Base-by-base conservation (phyloP, 192 early-diverging fungal genomes). In the Entomortierella beljakovae region DNA sequence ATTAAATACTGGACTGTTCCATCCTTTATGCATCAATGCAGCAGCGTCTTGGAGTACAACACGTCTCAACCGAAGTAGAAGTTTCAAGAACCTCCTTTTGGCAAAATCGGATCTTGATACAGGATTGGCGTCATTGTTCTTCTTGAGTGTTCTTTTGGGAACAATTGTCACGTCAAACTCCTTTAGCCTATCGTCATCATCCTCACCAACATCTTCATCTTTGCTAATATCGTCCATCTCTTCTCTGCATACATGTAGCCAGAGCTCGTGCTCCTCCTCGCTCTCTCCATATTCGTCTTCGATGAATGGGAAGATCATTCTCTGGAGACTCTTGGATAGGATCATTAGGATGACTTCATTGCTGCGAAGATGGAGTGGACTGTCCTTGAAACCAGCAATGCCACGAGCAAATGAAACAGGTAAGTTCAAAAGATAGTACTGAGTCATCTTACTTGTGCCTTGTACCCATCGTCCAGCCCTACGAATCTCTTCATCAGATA, bases 251-350 rank as follows among this genome's bases (percentile, higher is more conserved):
- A 13, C 37, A 6, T 13, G 37, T 40, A 40, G n/a, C n/a, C n/a
- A n/a, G n/a, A n/a, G n/a, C n/a, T n/a, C n/a, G n/a, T n/a, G n/a
- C 11, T 35, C 22, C n/a, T 2, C 15, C 2, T 2, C 34, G 26
- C 2, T 20, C 13, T 29, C 22, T 2, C 32, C 29, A 34, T 28
- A 22, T 13, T 49, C 51, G 3, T 4, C 8, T 37, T 60, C 67
- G 46, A 69, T 46, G 37, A 69, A 69, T 6, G 67, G 67, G 23
- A 69, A 69, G 20, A 69, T 26, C 4, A 23, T 28, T 20, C 34
- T 20, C 51, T 69, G 67, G 9, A 69, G 57, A 3, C 26, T 49
- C 0, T 49, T 16, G 6, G 56, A 16, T 7, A 57, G 67, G 7
- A 6, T 7, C 16, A n/a, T n/a, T n/a, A n/a, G n/a, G n/a, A n/a